Evolutionary conservation across 202 grass and related monocot species (phyloP), one percentile per base, ranked within the genome.

Genomic region (Schoenoplectus tabernaemontani): DNA sequence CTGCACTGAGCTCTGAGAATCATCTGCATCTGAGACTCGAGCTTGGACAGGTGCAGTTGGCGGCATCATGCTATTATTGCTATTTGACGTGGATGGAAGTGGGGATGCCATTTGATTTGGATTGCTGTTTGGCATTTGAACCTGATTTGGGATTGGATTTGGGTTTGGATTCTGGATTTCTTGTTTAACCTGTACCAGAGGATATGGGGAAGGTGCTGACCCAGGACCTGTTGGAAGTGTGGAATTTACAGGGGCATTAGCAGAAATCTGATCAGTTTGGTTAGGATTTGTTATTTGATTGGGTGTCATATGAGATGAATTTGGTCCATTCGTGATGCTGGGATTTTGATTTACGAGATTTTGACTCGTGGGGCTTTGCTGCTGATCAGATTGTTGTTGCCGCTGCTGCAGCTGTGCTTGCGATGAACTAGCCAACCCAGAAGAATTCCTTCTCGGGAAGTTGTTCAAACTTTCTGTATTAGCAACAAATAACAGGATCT

Each of bases 1-100:
- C 79, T 96, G 90, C 50, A 96, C 90, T 4, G 90, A 96, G 51
- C 90, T 96, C 47, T 90, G 90, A 23, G 90, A 88, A 47, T 92
- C 90, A 59, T 79, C 88, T 64, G 82, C 56, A 61, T 92, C 87
- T 33, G 89, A 42, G 39, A 7, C 42, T 20, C 78, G 78, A 71
- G 87, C 82, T 66, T 87, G 93, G 33, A 81, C 63, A 70, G 83
- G 87, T 58, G 68, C 36, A 46, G 82, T 46, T 39, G 83, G 83
- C 43, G 90, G 83, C 87, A 90, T 90, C 82, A 90, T 87, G 58
- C 86, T 85, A 33, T 86, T 82, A 64, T 85, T 76, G 68, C 57
- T 84, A 57, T 81, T 85, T 53, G 88, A 66, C 28, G 83, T 86
- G 68, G 71, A 90, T 42, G 82, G 63, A 0, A 89, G 82, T 34